These are phyloP conservation scores for Psilocybe sp. DNA, from an alignment of 768 basidiomycete species.

Conservation along the genomic window DNA sequence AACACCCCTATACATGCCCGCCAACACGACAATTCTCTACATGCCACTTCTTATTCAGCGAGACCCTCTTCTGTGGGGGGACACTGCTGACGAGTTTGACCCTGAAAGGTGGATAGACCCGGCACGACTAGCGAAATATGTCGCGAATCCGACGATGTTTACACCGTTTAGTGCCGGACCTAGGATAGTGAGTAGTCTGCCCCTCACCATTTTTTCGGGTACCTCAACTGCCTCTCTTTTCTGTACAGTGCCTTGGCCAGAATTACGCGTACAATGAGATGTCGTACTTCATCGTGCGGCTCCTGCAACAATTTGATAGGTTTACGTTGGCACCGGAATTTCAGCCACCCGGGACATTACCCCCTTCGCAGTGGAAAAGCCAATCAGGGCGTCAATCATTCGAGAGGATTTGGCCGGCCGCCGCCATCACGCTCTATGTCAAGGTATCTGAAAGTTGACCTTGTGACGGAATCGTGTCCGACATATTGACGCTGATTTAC, in stretches of 20 bases:
- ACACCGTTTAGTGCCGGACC: conserved; percentile 76
- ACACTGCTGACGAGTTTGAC: conserved; percentile 73
- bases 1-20: conserved; percentile 56
- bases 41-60: conserved; percentile 65
- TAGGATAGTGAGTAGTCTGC: conserved; percentile 37
- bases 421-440: conserved; percentile 61
- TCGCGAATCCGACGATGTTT: conserved; percentile 65
- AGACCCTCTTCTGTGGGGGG: conserved; percentile 67
- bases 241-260: conserved; percentile 60
- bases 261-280: conserved; percentile 78
- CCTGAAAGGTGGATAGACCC: conserved; percentile 77
- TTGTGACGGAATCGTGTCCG: conserved; percentile 1
- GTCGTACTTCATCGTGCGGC: conserved; percentile 66
- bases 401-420: conserved; percentile 62
- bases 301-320: conserved; percentile 62
- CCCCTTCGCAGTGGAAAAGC: conserved; percentile 55
- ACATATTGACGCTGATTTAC: neutral
- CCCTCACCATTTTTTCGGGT: neutral
- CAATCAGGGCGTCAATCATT: conserved; percentile 45
- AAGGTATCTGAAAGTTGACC: conserved; percentile 42
- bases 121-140: conserved; percentile 44
- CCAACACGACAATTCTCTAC: conserved; percentile 53
- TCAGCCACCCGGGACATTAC: conserved; percentile 61
- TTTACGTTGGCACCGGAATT: conserved; percentile 59
- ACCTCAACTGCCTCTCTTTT: neutral